Base-by-base conservation (phyloP, 768 basidiomycete species). In the Leccinum incarnatum region DNA sequence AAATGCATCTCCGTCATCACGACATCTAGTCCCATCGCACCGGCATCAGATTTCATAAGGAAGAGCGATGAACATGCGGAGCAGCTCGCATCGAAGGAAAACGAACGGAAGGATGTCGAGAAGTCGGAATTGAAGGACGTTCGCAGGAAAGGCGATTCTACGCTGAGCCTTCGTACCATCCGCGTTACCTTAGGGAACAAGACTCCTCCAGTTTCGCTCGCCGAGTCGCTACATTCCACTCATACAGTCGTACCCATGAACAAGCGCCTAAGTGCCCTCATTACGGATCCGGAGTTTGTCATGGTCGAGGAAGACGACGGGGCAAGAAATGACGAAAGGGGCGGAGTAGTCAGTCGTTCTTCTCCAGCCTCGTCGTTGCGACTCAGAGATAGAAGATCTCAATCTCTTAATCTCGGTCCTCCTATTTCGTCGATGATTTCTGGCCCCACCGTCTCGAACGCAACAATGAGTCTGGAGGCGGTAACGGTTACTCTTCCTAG, bases 131-230 rank as follows among this genome's bases (percentile, higher is more conserved):
- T 69, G 66, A 91, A 87, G 75, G 90, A 92, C 62, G 78, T 79
- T 32, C 88, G 89, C 87, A 77, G 90, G 66, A 89, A 88, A 74
- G 91, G 89, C 64, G 90, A 93, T 72, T 86, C 90, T 6, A 91
- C 89, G n/a, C 83, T 87, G 68, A 87, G 88, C 66, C 85, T 87
- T 68, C 82, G 82, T 61, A 91, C 89, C 19, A 82, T 89, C 56
- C 82, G 88, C 30, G 82, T 85, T 36, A 68, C 72, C 15, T 77
- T 82, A 15, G 78, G 78, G 40, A 71, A 68, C 34, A 80, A 80
- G 27, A 76, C 86, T 2, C 84, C 87, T 37, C 90, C 90, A 4
- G 87, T 89, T 30, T 92, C 90, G 9, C 82, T 87, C 74, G 88
- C 88, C 9, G 89, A 90, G 62, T 90, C 88, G 1, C 75, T 89